Evolutionary conservation across 257 asterid species (phyloP), one percentile per base, ranked within the genome.

Genomic region (Solanum arcanum): DNA sequence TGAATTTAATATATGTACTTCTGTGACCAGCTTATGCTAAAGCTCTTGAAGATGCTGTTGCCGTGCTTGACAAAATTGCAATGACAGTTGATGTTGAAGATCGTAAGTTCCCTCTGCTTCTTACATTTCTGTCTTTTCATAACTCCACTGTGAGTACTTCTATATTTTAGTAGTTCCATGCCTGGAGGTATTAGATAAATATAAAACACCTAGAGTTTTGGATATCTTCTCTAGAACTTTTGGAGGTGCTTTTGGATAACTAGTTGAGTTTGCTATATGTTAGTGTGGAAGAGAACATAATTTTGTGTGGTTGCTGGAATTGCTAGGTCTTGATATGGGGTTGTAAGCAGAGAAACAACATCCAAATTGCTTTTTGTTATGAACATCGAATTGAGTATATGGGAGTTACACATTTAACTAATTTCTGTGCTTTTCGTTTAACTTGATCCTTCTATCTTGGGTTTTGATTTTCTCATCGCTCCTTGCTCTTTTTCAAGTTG

Each of bases 11-110:
- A 68, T 66, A 78, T 75, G 31, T 60, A 29, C 42, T 56, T 89
- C 39, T 12, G 64, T 93, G 90, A 46, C 85, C 90, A 97, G 99
- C 98, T 84, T 97, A 97, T 86, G 91, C 90, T 87, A 96, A 94
- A 87, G 99, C 98, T 87, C 93, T 97, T n/a, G 99, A 96, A 87
- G 98, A 97, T 93, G 96, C 98, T 86, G 37, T 97, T 18, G 90
- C 98, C 2, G 98, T 90, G 27, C 97, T 97, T 88, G 98, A 97
- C 88, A 93, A 96, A 92, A 96, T 96, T 89, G 94, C 99, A 81
- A 92, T 97, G 94, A 89, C 94, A 44, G 91, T 97, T 75, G 99
- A 97, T 88, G 91, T 90, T 8, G 93, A 97, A 47, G 98, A 97
- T 87, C 95, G 99, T 97, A 94, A 95, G 99, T 91, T 88, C 82